Percentiles rank a stretch among this genome's conserved stretches.
Conservation (phyloP, 768 basidiomycete species). For the Kwoniella mangroviensis region DNA sequence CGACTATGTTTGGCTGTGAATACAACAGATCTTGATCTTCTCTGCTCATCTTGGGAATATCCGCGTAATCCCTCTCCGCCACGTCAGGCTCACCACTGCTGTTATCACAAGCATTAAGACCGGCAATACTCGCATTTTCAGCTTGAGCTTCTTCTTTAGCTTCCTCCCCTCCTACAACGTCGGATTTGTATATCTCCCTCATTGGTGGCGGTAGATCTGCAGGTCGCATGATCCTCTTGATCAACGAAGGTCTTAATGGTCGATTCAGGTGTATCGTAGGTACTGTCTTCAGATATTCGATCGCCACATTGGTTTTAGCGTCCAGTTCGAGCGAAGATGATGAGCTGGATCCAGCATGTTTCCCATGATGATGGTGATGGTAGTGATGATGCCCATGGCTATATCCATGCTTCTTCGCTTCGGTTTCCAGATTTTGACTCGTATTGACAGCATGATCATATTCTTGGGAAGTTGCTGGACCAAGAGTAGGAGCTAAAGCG, state of each 20-base stretch:
- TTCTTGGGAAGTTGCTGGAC: slow-evolving; percentile 12
- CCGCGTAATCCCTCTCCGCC: background rate
- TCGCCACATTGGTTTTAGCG: slow-evolving; percentile 2
- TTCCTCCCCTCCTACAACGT: slow-evolving; percentile 34
- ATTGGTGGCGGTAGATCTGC: slow-evolving; percentile 6
- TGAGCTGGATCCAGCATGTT: background rate
- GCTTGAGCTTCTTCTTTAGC: slow-evolving; percentile 11
- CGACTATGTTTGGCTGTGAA: background rate
- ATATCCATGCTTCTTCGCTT: background rate
- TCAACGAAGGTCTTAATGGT: slow-evolving; percentile 40
- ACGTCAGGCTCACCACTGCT: background rate
- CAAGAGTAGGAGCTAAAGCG: slow-evolving; percentile 5
- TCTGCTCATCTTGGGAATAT: background rate
- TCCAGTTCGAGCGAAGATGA: slow-evolving; percentile 6
- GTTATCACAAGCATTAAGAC: background rate
- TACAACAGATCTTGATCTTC: background rate
- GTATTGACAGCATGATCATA: background rate
- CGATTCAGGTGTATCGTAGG: slow-evolving; percentile 25
- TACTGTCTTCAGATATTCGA: slow-evolving; percentile 16
- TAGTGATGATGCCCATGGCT: slow-evolving; percentile 7
- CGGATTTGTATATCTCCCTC: slow-evolving; percentile 35
- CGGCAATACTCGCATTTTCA: slow-evolving; percentile 1
- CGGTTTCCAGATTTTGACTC: background rate
- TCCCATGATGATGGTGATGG: background rate
- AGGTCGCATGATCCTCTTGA: slow-evolving; percentile 35